Conservation (phyloP, 2,329 filamentous ascomycete species). For the Talaromyces albobiverticillius region DNA sequence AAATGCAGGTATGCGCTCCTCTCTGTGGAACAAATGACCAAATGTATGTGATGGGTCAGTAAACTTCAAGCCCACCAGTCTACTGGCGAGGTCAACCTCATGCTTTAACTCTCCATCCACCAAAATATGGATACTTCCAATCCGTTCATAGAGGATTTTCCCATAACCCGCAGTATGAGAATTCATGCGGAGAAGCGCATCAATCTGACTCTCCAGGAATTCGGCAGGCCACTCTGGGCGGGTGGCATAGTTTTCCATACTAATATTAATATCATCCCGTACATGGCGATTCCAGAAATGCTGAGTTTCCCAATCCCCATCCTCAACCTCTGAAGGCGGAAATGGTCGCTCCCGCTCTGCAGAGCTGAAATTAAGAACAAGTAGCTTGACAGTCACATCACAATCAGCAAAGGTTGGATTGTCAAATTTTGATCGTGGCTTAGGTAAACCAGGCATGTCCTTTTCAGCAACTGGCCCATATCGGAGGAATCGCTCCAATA, state of each 20-base stretch:
- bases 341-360: background rate
- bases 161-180: background rate
- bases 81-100: conserved; percentile 2
- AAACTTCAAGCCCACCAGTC: background rate
- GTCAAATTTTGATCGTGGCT: too few species aligned
- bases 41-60: background rate
- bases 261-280: background rate
- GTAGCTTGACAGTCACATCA: background rate
- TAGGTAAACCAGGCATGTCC: too few species aligned
- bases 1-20: background rate
- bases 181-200: background rate
- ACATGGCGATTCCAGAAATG: background rate
- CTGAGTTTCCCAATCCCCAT: background rate
- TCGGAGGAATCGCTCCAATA: conserved; percentile 2
- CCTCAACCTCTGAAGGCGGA: background rate
- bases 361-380: conserved; percentile 2
- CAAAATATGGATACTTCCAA: background rate
- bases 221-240: background rate
- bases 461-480: conserved; percentile 4
- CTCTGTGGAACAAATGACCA: background rate
- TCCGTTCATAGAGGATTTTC: background rate
- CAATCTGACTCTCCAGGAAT: background rate
- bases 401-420: too few species aligned
- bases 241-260: background rate
- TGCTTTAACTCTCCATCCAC: background rate